Evolutionary conservation across 2,329 filamentous ascomycete species (phyloP), one percentile per base, ranked within the genome.

Genomic region (Microsporum canis): DNA sequence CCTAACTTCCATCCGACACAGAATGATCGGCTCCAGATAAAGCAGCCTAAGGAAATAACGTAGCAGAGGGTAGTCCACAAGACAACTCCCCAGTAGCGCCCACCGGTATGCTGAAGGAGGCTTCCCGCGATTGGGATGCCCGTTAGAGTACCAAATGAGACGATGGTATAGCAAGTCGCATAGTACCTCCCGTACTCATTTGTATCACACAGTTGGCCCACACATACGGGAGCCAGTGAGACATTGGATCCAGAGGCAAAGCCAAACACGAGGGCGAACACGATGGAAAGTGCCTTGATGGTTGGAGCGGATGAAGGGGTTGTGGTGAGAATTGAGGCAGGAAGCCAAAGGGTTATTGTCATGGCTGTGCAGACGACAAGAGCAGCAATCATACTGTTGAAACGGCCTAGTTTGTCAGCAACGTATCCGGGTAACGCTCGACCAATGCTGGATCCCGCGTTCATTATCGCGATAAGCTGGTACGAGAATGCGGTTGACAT

Each of bases 331-430:
- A 60, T 33, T 0, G 64, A 58, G 10, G 76, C 78, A 0, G 79
- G 78, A 2, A 84, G 73, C 83, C 83, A 82, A 0, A 87, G 70
- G 33, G 77, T 80, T 0, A 85, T 71, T 8, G 78, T 76, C 1
- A 82, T 66, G 33, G 82, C 75, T 1, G 70, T 67, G 12, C 79
- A 75, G 29, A 78, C 63, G 23, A 66, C 66, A 38, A 77, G 78
- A 65, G 85, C 76, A 4, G 79, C 66, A 23, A 80, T 75, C 67
- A 84, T 76, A 34, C 78, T 72, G 66, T 83, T 83, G 71, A 78
- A 82, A 5, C 77, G 76, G 2, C 81, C 82, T 23, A 80, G 63
- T 63, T 76, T 77, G 66, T 84, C 82, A 7, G 77, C 81, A 10
- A 83, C 62, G 29, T 77, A 76, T 2, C 81, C 80, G 0, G 82